Percentiles rank a stretch among this genome's conserved stretches.
Conservation (phyloP, 148 eudicot species). For the Rhododendron kiyosumense region DNA sequence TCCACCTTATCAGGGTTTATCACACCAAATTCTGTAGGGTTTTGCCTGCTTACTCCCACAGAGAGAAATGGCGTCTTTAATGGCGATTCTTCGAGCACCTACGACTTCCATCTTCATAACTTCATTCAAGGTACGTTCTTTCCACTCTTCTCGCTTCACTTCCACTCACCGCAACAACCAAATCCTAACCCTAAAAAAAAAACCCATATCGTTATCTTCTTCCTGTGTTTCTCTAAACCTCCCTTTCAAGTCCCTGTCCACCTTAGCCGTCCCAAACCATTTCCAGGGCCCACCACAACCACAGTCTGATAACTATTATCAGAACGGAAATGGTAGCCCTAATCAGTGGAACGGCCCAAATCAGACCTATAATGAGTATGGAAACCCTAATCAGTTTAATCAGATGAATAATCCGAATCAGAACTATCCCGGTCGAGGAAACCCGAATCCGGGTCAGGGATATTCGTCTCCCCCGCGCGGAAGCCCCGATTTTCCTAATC, state of each 20-base stretch:
- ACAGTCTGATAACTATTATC: conserved; percentile 12
- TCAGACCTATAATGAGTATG: conserved; percentile 14
- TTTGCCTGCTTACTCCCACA: neutral
- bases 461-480: conserved; percentile 16
- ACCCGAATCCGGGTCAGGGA: conserved; percentile 18
- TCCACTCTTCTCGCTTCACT: conserved; percentile 12
- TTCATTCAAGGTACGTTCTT: conserved; percentile 29
- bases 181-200: conserved; percentile 12
- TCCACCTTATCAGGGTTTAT: neutral
- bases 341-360: conserved; percentile 17
- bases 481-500: conserved; percentile 16
- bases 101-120: conserved; percentile 18
- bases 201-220: conserved; percentile 13
- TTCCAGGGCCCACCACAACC: conserved; percentile 15
- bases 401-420: conserved; percentile 9
- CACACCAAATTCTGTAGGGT: neutral
- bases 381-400: conserved; percentile 21
- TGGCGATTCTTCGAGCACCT: conserved; percentile 40
- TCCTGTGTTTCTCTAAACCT: neutral
- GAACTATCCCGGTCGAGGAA: conserved; percentile 7
- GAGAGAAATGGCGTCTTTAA: conserved; percentile 44
- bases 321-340: neutral
- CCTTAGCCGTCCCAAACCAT: conserved; percentile 23
- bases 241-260: conserved; percentile 24
- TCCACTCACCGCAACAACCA: neutral